phyloP scores from a whole-genome alignment of 2,329 filamentous ascomycete species.

The Aspergillus alliaceus region DNA sequence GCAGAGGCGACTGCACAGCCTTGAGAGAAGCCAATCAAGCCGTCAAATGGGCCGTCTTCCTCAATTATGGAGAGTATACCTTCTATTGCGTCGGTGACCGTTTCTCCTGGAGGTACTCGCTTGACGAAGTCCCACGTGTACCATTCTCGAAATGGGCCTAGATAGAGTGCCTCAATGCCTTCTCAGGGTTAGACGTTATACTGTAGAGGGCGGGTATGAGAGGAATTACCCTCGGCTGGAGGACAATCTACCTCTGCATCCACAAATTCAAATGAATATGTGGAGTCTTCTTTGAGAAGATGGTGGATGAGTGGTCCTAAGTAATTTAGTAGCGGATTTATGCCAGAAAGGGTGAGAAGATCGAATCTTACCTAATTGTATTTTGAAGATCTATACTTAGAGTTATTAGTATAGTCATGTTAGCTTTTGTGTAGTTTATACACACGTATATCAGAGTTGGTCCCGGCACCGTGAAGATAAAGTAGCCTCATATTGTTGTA shows the following conservation, averaged over 20 bases:
- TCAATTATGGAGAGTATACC: conserved; percentile 10
- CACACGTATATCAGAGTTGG: neutral
- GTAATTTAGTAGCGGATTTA: neutral
- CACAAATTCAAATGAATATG: neutral
- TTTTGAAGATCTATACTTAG: neutral
- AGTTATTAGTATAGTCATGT: neutral
- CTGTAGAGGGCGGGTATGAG: neutral
- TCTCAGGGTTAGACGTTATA: neutral
- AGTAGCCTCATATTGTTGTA: neutral
- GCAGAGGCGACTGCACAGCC: conserved; percentile 2
- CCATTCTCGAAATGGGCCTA: neutral
- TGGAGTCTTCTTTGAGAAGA: neutral
- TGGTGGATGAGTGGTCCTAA: neutral
- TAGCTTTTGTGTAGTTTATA: neutral
- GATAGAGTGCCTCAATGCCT: neutral
- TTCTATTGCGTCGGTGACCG: neutral
- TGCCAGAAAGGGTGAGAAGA: neutral
- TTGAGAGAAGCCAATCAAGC: conserved; percentile 24
- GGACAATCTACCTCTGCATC: neutral
- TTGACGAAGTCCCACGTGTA: neutral
- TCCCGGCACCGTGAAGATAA: neutral
- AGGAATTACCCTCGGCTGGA: neutral
- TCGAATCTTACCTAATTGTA: neutral
- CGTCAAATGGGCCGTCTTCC: conserved; percentile 25
- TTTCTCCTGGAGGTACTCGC: neutral